phyloP scores from a whole-genome alignment of 768 basidiomycete species.

The Phlegmacium glaucopus region DNA sequence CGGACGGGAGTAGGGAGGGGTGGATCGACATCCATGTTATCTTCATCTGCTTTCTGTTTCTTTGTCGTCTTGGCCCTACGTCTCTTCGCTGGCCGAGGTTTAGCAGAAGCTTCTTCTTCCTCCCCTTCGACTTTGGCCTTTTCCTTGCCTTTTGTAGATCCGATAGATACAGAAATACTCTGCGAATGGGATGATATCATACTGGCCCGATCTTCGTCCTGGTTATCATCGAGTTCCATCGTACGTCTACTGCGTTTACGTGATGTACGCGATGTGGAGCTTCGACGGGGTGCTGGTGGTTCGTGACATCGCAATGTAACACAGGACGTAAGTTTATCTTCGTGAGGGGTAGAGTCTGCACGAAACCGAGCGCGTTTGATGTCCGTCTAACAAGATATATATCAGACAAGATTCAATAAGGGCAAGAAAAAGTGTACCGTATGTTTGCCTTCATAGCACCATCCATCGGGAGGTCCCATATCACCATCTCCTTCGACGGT shows the following conservation, averaged over 20 bases:
- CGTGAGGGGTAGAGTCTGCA: conserved; percentile 61
- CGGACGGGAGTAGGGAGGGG: not conserved
- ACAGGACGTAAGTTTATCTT: conserved; percentile 71
- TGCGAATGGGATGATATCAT: not conserved
- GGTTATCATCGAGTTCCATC: conserved; percentile 10
- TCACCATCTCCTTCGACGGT: conserved; percentile 75
- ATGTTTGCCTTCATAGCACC: conserved; percentile 84
- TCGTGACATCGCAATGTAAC: conserved; percentile 51
- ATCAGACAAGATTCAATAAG: too few relatives aligned
- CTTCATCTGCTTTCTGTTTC: too few relatives aligned
- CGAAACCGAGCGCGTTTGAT: conserved; percentile 74
- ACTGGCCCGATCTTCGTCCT: conserved; percentile 6
- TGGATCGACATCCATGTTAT: conserved; percentile 13
- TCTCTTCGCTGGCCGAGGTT: conserved; percentile 15
- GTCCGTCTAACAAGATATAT: conserved; percentile 50
- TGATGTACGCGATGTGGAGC: conserved; percentile 16
- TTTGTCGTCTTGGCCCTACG: not conserved
- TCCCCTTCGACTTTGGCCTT: conserved; percentile 5
- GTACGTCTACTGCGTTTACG: conserved; percentile 26
- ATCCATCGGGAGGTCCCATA: conserved; percentile 81
- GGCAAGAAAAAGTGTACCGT: conserved; percentile 46
- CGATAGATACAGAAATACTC: not conserved
- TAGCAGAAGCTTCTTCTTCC: conserved; percentile 13
- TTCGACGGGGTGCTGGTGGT: conserved; percentile 23
- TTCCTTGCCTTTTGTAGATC: conserved; percentile 2